Evolutionary conservation across 352 stramenopile species (phyloP), one percentile per base, ranked within the genome.

Genomic region (Blastocystis sp.): DNA sequence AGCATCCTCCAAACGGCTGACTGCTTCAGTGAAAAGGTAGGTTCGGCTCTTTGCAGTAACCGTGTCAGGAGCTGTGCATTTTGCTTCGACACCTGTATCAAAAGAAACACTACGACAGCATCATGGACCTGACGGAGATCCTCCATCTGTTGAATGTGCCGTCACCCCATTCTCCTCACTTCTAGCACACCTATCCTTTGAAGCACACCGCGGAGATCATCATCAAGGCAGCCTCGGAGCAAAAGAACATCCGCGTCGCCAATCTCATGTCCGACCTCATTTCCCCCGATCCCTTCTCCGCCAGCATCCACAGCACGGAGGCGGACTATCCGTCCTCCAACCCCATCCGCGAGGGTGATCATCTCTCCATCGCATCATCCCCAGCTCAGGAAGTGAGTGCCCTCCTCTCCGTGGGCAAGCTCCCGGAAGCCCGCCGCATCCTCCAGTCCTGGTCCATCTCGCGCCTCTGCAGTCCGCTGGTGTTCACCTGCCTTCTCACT

Each of bases 161-260:
- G 7, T 53, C 7, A 23, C 3, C 21, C 10, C 21, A 21, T 19
- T 1, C 43, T 14, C 5, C 7, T 65, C 19, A 65, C 19, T 17
- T 23, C 5, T 74, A 74, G 64, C 34, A 41, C 34, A 74, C 34
- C 7, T 19, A 10, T 11, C 14, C 48, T 2, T 19, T 84, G 56
- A 38, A 48, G 10, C 59, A 28, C 41, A 69, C 74, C 4, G 74
- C 74, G 45, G 74, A 84, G 61, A 21, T 84, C 21, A 66, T 84
- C 38, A 67, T 84, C 48, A 84, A 84, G 53, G 74, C 74, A 7
- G 74, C 74, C 0, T 84, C 74, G 5, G 60, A 69, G 17, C 48
- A 84, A 38, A 84, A 84, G 74, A 84, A 84, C 28, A 84, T 84
- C 34, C 74, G 74, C 10, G 69, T 84, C 56, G 66, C 61, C 34